Percentiles rank a stretch among this genome's conserved stretches.
These are phyloP conservation scores for Pulveroboletus frians DNA, from an alignment of 768 basidiomycete genomes.

Conservation along the genomic window DNA sequence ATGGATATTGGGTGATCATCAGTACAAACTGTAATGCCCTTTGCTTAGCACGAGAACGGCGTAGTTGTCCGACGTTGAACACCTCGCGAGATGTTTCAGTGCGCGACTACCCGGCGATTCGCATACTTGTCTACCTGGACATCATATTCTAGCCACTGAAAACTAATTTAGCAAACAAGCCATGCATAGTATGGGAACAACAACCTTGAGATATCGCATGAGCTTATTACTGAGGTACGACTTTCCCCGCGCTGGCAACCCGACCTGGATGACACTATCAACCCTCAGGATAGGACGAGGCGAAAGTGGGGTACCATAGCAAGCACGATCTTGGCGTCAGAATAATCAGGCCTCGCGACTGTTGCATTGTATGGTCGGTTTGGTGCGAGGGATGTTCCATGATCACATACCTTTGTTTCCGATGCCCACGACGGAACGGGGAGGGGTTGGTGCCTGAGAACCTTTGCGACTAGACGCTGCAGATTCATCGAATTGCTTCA, in stretches of 20 bases:
- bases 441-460: constrained; percentile 74
- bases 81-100: constrained; percentile 47
- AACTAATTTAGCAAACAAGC: constrained; percentile 5
- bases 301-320: constrained; percentile 66
- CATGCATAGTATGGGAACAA: constrained; percentile 6
- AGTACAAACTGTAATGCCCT: constrained; percentile 61
- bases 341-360: constrained; percentile 98
- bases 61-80: constrained; percentile 95
- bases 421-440: constrained; percentile 81
- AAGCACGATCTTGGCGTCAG: constrained; percentile 96
- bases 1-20: not conserved
- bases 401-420: constrained; percentile 68
- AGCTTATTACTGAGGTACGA: constrained; percentile 98
- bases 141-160: constrained; percentile 97
- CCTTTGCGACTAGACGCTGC: constrained; percentile 61
- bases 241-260: constrained; percentile 96
- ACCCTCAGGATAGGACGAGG: not conserved
- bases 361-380: not conserved
- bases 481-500: constrained; percentile 78
- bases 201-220: constrained; percentile 90
- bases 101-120: not conserved
- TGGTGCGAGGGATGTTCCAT: not conserved
- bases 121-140: constrained; percentile 59
- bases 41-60: constrained; percentile 79
- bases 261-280: constrained; percentile 53